phyloP scores from a whole-genome alignment of 2,329 filamentous ascomycete species.

The Neonectria punicea region DNA sequence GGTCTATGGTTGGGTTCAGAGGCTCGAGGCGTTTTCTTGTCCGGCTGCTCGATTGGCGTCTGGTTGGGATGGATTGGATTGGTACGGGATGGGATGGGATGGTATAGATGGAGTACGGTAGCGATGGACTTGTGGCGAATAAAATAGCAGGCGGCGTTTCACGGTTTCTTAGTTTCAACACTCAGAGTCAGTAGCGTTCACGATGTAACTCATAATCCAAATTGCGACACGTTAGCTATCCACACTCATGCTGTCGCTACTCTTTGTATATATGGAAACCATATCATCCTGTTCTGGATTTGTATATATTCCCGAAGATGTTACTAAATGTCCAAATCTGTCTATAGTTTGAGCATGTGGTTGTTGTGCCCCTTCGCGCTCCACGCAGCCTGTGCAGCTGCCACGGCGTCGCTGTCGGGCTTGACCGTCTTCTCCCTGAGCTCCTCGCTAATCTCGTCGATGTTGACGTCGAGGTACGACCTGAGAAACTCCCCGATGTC shows the following conservation, averaged over 20 bases:
- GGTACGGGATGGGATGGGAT: not conserved
- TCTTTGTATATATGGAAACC: not conserved
- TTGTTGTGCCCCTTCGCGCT: conserved; percentile 22
- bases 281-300: not conserved
- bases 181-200: conserved; percentile 10
- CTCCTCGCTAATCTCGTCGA: conserved; percentile 80
- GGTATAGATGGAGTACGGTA: conserved; percentile 21
- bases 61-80: conserved; percentile 14
- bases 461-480: conserved; percentile 82
- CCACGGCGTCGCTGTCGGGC: conserved; percentile 26
- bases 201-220: conserved; percentile 17
- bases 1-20: not conserved
- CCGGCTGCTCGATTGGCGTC: conserved; percentile 13
- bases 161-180: conserved; percentile 9
- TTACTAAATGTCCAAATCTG: not conserved
- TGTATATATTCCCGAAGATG: not conserved
- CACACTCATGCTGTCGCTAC: not conserved
- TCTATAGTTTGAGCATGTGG: conserved; percentile 13
- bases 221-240: not conserved
- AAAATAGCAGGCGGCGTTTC: conserved; percentile 15
- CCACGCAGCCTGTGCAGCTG: conserved; percentile 33
- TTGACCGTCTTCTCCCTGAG: conserved; percentile 66
- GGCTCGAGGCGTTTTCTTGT: conserved; percentile 1
- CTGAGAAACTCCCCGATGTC: conserved; percentile 87
- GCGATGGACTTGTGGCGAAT: conserved; percentile 17